phyloP scores from a whole-genome alignment of 2,329 filamentous ascomycete species.

The Fusarium keratoplasticum region DNA sequence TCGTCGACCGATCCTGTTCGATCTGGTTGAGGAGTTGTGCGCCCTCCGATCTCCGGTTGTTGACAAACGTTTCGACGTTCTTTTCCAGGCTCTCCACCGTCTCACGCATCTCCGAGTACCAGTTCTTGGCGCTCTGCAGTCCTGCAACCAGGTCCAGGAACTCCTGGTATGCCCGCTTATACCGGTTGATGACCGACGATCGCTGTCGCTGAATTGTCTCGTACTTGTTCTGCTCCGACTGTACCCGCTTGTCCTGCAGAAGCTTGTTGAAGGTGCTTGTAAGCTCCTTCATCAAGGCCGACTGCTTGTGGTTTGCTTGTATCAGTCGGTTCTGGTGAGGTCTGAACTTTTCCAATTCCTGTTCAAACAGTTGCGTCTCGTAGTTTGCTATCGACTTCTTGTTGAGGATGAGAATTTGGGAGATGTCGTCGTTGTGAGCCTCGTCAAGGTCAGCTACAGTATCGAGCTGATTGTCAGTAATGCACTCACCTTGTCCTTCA shows the following conservation, averaged over 20 bases:
- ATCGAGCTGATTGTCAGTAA: neutral
- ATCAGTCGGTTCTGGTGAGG: slow-evolving; percentile 91
- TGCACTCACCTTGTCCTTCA: slow-evolving; percentile 89
- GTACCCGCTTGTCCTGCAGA: slow-evolving; percentile 92
- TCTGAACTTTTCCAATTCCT: slow-evolving; percentile 96
- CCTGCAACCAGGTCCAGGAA: slow-evolving; percentile 91
- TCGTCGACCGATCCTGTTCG: slow-evolving; percentile 78
- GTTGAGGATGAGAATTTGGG: slow-evolving; percentile 95
- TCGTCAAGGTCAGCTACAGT: slow-evolving; percentile 52
- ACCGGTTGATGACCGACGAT: slow-evolving; percentile 83
- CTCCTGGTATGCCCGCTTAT: slow-evolving; percentile 91
- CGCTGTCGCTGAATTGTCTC: slow-evolving; percentile 88
- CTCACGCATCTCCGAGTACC: slow-evolving; percentile 96
- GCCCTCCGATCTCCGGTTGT: slow-evolving; percentile 91
- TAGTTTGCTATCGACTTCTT: slow-evolving; percentile 96
- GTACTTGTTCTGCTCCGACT: slow-evolving; percentile 95
- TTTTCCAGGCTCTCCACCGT: slow-evolving; percentile 92
- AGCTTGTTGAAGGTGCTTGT: slow-evolving; percentile 88
- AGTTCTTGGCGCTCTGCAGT: slow-evolving; percentile 86
- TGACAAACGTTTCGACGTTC: slow-evolving; percentile 97
- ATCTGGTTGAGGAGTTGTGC: slow-evolving; percentile 90
- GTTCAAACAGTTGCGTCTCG: slow-evolving; percentile 91
- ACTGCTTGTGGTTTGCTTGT: slow-evolving; percentile 96
- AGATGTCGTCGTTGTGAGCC: slow-evolving; percentile 97
- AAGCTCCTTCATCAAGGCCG: slow-evolving; percentile 92